A percentile compares a stretch with the other conserved stretches of the same genome.
phyloP scores from a whole-genome alignment of 176 grass and related monocot species.

The Rhipidocladum racemiflorum region DNA sequence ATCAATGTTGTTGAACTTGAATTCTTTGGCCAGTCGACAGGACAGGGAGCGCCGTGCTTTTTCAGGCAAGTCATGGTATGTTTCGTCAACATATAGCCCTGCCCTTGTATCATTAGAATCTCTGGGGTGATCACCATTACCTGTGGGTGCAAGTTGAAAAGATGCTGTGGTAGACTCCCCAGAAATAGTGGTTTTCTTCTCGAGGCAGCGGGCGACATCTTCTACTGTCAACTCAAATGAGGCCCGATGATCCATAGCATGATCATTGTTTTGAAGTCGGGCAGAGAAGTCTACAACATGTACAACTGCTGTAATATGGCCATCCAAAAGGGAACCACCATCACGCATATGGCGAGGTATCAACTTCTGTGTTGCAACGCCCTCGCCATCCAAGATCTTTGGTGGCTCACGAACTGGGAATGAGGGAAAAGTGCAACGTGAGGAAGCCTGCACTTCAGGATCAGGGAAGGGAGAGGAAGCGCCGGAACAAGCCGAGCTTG shows the following conservation, averaged over 20 bases:
- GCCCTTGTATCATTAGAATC: conserved; percentile 29
- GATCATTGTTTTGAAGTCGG: conserved; percentile 55
- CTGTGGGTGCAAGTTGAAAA: conserved; percentile 37
- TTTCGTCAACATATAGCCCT: conserved; percentile 57
- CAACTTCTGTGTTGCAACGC: conserved; percentile 65
- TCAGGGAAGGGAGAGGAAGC: conserved; percentile 70
- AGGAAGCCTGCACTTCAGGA: conserved; percentile 39
- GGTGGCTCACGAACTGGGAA: conserved; percentile 58
- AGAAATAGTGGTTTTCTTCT: conserved; percentile 64
- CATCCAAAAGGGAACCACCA: conserved; percentile 71
- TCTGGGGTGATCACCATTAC: background rate
- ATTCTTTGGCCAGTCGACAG: conserved; percentile 68
- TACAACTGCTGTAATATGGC: conserved; percentile 67
- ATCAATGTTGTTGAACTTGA: conserved; percentile 74
- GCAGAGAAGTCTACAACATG: conserved; percentile 53
- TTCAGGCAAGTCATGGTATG: conserved; percentile 77
- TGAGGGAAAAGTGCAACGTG: conserved; percentile 32
- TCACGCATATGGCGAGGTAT: conserved; percentile 61
- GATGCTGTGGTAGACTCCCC: conserved; percentile 49
- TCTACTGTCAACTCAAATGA: conserved; percentile 88
- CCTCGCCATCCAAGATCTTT: conserved; percentile 67
- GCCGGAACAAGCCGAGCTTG: conserved; percentile 73
- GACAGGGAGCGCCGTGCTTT: conserved; percentile 62
- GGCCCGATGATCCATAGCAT: conserved; percentile 76
- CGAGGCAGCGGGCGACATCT: conserved; percentile 77